Evolutionary conservation across 106 monocot genomes (phyloP).

Genomic region (Vanilla planifolia): DNA sequence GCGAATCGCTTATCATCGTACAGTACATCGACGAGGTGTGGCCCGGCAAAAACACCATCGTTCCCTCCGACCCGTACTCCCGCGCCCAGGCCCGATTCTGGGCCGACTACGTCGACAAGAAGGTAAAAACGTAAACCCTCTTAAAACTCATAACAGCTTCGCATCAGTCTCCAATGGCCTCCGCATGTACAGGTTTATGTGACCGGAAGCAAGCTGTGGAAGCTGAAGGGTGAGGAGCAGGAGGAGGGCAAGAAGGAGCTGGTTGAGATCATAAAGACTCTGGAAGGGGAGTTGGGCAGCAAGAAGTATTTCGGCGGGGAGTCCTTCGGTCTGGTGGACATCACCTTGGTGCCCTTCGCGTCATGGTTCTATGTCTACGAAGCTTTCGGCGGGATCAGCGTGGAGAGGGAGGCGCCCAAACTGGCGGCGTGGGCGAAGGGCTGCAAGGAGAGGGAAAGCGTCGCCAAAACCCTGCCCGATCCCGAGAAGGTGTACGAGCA

Average conservation of each 20-base stretch:
- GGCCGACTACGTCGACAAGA: conserved; percentile 36
- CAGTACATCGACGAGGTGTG: conserved; percentile 34
- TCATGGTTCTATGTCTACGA: conserved; percentile 50
- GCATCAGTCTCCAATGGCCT: no score
- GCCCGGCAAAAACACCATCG: conserved; percentile 1
- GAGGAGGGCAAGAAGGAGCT: conserved; percentile 34
- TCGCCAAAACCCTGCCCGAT: conserved; percentile 19
- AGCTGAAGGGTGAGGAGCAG: conserved; percentile 32
- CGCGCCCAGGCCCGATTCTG: conserved; percentile 29
- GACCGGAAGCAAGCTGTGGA: conserved; percentile 34
- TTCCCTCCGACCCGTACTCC: conserved; percentile 18
- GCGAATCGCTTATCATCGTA: conserved; percentile 41
- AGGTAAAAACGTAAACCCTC: no score
- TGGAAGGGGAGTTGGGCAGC: conserved; percentile 49
- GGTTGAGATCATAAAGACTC: conserved; percentile 25
- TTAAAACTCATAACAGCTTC: no score
- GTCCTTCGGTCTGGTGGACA: conserved; percentile 45
- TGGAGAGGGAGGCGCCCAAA: conserved; percentile 34
- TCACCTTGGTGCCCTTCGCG: conserved; percentile 42
- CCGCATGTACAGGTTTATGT: no score
- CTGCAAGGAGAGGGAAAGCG: conserved; percentile 55
- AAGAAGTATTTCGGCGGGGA: conserved; percentile 55
- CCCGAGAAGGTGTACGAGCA: conserved; percentile 44
- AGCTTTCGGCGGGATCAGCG: conserved; percentile 26
- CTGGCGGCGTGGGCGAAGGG: conserved; percentile 45